These are phyloP conservation scores for Verticillium dahliae DNA, from an alignment of 2,329 filamentous ascomycete genomes.

Conservation along the genomic window DNA sequence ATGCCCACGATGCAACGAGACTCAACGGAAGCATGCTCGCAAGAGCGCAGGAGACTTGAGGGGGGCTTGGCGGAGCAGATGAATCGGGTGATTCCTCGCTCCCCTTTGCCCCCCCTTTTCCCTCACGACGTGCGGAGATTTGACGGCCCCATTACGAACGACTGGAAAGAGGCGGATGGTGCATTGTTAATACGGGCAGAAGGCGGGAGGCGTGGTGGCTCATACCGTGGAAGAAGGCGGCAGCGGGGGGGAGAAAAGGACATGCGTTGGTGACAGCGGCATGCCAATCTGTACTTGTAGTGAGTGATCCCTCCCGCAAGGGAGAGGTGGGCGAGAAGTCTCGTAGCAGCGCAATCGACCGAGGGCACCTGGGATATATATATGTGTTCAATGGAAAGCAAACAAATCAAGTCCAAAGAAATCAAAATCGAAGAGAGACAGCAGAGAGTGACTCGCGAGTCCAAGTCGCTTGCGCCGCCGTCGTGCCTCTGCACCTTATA, in stretches of 20 bases:
- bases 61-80: background rate
- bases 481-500: too few relatives aligned
- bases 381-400: background rate
- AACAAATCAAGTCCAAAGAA: background rate
- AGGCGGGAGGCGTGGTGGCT: background rate
- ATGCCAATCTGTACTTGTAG: slow-evolving; percentile 10
- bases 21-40: slow-evolving; percentile 8
- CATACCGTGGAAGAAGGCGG: background rate
- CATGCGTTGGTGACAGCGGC: background rate
- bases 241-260: background rate
- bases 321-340: background rate
- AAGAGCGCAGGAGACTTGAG: background rate
- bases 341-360: background rate
- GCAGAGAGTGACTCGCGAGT: too few relatives aligned
- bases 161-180: background rate
- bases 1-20: slow-evolving; percentile 8
- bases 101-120: background rate
- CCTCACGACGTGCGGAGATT: slow-evolving; percentile 7
- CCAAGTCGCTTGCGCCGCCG: too few relatives aligned
- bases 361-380: background rate
- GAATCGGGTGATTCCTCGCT: background rate
- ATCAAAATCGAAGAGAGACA: too few relatives aligned
- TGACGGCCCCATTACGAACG: slow-evolving; percentile 9
- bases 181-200: background rate
- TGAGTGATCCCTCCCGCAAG: slow-evolving; percentile 1